Conservation (phyloP, 192 early-diverging fungal genomes). For the Ambispora gerdemannii region DNA sequence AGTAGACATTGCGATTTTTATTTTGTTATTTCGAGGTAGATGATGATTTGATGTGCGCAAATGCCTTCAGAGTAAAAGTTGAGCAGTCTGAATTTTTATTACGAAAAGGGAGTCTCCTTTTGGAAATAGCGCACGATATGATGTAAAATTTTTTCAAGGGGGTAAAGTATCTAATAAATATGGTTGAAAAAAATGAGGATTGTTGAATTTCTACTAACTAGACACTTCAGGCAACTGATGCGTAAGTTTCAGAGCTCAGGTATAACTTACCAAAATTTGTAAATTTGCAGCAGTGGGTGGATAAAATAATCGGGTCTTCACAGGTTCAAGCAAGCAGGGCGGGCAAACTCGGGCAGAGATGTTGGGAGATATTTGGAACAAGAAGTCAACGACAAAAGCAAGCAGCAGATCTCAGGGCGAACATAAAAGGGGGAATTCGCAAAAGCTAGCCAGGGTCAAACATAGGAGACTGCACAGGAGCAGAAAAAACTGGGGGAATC, state of each 20-base stretch:
- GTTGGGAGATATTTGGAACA: not conserved
- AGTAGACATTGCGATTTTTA: not conserved
- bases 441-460: slow-evolving; percentile 31
- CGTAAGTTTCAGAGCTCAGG: too few relatives aligned
- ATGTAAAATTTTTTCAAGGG: too few relatives aligned
- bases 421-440: slow-evolving; percentile 19
- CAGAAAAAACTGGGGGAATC: slow-evolving; percentile 25
- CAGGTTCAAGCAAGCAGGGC: not conserved
- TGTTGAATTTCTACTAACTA: too few relatives aligned
- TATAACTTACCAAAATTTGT: too few relatives aligned
- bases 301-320: not conserved
- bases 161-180: too few relatives aligned
- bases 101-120: not conserved
- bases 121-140: not conserved
- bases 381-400: slow-evolving; percentile 14
- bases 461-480: slow-evolving; percentile 22
- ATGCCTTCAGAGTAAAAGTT: not conserved
- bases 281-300: too few relatives aligned
- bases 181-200: too few relatives aligned
- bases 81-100: not conserved
- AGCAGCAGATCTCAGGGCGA: slow-evolving; percentile 14
- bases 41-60: not conserved
- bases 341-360: not conserved
- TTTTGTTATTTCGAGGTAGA: not conserved
- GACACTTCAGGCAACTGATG: too few relatives aligned